A percentile compares a stretch with the other conserved stretches of the same genome.
These are phyloP conservation scores for Huntiella bhutanensis DNA, from an alignment of 2,329 filamentous ascomycete species.

Conservation along the genomic window DNA sequence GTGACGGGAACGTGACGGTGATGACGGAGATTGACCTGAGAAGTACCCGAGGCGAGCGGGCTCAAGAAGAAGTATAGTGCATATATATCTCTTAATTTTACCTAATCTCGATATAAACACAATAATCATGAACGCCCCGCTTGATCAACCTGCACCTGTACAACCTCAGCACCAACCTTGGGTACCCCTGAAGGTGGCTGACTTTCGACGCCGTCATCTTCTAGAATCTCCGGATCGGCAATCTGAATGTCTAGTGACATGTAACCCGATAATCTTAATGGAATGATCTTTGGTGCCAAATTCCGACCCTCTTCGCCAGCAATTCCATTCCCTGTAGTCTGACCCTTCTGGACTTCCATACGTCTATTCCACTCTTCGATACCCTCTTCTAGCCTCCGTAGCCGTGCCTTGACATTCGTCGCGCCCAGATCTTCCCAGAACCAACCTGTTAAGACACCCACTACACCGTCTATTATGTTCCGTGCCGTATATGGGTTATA, in stretches of 20 bases:
- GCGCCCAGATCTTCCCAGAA: conserved; percentile 81
- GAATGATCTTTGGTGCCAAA: conserved; percentile 51
- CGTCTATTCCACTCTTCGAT: conserved; percentile 73
- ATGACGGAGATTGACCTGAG: too few species aligned
- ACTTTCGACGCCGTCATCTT: conserved; percentile 21
- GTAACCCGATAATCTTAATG: conserved; percentile 67
- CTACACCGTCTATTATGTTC: conserved; percentile 59
- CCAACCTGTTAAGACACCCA: conserved; percentile 79
- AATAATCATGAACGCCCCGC: too few species aligned
- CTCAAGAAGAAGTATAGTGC: too few species aligned
- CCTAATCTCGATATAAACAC: too few species aligned
- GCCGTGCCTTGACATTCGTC: conserved; percentile 51
- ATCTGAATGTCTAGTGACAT: conserved; percentile 75
- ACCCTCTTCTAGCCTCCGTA: conserved; percentile 57
- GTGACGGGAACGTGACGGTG: too few species aligned
- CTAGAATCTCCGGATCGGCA: conserved; percentile 53
- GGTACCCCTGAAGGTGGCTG: neutral
- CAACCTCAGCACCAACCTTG: neutral
- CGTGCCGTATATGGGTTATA: conserved; percentile 62
- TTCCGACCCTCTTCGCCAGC: conserved; percentile 30
- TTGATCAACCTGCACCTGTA: neutral
- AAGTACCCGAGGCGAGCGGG: too few species aligned
- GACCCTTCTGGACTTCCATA: conserved; percentile 25
- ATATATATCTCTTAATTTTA: too few species aligned
- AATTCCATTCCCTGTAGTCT: conserved; percentile 19